phyloP scores from a whole-genome alignment of 495 filamentous ascomycete species.

The Poronia punctata region DNA sequence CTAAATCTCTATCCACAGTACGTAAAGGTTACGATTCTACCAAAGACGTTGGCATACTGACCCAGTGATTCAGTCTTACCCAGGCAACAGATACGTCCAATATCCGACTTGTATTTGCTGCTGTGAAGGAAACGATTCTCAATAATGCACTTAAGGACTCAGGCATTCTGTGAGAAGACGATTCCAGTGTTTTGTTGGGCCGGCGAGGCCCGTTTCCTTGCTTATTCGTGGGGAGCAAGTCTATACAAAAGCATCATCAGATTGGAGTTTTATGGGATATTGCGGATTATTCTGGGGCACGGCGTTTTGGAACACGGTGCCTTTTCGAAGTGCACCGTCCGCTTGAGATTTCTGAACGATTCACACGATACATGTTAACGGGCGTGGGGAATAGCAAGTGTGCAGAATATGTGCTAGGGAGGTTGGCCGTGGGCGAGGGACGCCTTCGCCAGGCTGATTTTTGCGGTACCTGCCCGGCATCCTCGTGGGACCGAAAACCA shows the following conservation, averaged over 20 bases:
- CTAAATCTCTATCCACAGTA: slow-evolving; percentile 97
- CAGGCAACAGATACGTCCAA: slow-evolving; percentile 99
- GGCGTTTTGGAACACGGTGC: slow-evolving; percentile 20
- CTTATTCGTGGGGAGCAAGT: slow-evolving; percentile 6
- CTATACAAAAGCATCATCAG: slow-evolving; percentile 25
- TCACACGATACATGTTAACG: slow-evolving; percentile 16
- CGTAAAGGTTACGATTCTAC: slow-evolving; percentile 27
- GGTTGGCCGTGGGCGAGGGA: too few relatives aligned
- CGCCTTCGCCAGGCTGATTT: too few relatives aligned
- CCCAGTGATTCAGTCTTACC: slow-evolving; percentile 59
- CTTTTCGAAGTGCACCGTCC: slow-evolving; percentile 15
- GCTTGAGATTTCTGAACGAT: slow-evolving; percentile 16
- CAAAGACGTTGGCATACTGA: slow-evolving; percentile 24
- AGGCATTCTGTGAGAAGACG: slow-evolving; percentile 69
- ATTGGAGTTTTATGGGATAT: slow-evolving; percentile 24
- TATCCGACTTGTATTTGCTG: slow-evolving; percentile 94
- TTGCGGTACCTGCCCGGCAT: too few relatives aligned
- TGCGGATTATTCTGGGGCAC: slow-evolving; percentile 19
- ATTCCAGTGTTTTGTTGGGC: slow-evolving; percentile 3
- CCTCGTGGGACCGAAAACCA: too few relatives aligned
- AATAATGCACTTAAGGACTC: slow-evolving; percentile 98
- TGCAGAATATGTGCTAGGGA: too few relatives aligned
- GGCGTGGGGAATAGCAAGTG: slow-evolving; percentile 7
- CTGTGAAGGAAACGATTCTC: slow-evolving; percentile 96
- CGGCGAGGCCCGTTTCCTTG: neutral